Evolutionary conservation across 352 stramenopile species (phyloP), one percentile per base, ranked within the genome.

Genomic region (Aphanomyces euteiches): DNA sequence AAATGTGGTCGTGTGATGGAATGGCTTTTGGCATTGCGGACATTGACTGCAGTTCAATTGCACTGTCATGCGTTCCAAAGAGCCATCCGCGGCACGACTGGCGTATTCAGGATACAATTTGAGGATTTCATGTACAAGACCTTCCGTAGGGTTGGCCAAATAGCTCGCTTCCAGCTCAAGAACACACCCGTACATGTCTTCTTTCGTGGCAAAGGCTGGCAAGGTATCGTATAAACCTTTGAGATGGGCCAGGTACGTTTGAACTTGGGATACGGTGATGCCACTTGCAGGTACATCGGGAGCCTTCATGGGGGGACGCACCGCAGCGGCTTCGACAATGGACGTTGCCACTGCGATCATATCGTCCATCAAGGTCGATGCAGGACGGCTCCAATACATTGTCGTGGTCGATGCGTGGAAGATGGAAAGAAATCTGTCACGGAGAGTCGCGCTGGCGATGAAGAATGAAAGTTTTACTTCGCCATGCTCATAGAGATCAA

Each of bases 171-270:
- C 43, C 1, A 50, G 43, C 43, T 12, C 17, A n/a, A 50, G 43
- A 12, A n/a, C 43, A 50, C 17, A 50, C 43, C 17, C 10, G 43
- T 50, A 50, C 10, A 50, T 12, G 10, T 50, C 43, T n/a, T n/a
- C 10, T n/a, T 50, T 50, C 43, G 43, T 50, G 43, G 10, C 10
- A n/a, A 50, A 50, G 43, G 43, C 17, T 50, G 43, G 43, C 10
- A 50, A n/a, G 2, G 43, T n/a, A n/a, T 50, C 17, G 43, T 50
- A 50, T 2, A n/a, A n/a, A 12, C 10, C 43, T 50, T 50, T n/a
- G 43, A 50, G 43, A n/a, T 50, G 43, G 43, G 10, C 43, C 43
- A 50, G 43, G 43, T 50, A 50, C 43, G 43, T n/a, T 50, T 50
- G 10, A n/a, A 50, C 43, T 12, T n/a, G 43, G 17, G 10, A 12